Percentiles rank a stretch among this genome's conserved stretches.
phyloP scores from a whole-genome alignment of 768 basidiomycete species.

The Lactifluus echinatus region DNA sequence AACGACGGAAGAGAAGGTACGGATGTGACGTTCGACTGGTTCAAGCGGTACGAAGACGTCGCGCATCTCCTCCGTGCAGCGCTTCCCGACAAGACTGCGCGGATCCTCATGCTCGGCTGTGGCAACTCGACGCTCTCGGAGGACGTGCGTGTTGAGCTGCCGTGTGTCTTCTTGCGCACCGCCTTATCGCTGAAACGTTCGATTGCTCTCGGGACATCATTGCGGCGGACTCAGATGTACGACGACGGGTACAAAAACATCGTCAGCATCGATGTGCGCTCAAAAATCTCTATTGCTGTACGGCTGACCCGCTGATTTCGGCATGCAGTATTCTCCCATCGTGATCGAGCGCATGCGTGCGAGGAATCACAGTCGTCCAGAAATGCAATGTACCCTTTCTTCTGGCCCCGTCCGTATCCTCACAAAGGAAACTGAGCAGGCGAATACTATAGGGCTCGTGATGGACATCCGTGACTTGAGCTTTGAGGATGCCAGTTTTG shows the following conservation, averaged over 20 bases:
- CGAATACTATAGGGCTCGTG: slow-evolving; percentile 51
- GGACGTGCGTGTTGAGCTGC: slow-evolving; percentile 37
- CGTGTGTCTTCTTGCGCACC: background rate
- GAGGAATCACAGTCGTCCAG: slow-evolving; percentile 45
- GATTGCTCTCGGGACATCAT: background rate
- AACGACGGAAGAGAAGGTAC: slow-evolving; percentile 52
- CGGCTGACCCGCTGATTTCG: too few species aligned
- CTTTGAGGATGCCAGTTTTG: slow-evolving; percentile 55
- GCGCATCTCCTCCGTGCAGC: slow-evolving; percentile 48
- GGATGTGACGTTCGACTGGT: slow-evolving; percentile 74
- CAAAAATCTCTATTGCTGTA: background rate
- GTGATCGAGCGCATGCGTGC: slow-evolving; percentile 66
- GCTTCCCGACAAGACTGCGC: slow-evolving; percentile 50
- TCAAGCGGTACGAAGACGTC: slow-evolving; percentile 74
- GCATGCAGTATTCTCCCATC: slow-evolving; percentile 57
- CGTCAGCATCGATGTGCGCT: slow-evolving; percentile 66
- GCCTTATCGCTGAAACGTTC: too few species aligned
- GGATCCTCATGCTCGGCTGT: slow-evolving; percentile 75
- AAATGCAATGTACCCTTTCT: slow-evolving; percentile 59
- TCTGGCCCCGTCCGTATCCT: background rate
- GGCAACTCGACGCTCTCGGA: slow-evolving; percentile 78
- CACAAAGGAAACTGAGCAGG: background rate
- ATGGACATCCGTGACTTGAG: slow-evolving; percentile 71
- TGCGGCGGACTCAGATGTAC: slow-evolving; percentile 68
- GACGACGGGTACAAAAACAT: slow-evolving; percentile 79